Base-by-base conservation (phyloP, 164 flowering plant genomes). In the Kingdonia uniflora region DNA sequence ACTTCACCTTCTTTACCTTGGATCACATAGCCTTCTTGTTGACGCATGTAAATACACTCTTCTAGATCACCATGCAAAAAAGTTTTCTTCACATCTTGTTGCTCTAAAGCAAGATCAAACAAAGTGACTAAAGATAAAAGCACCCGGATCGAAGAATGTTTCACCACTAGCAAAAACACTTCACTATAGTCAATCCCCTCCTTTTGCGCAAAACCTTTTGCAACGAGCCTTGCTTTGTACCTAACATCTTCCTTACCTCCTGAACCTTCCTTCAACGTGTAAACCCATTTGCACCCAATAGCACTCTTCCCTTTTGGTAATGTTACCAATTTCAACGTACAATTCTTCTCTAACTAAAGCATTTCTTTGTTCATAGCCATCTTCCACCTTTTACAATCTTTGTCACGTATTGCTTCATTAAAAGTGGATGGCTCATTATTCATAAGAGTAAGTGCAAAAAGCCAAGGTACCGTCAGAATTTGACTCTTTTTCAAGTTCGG, bases 351-450 rank as follows among this genome's bases (percentile, higher is more conserved):
- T 11, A 47, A 6, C 20, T 25, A 47, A 11, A 20, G 51, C 26
- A 21, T 47, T n/a, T 47, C 51, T n/a, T 47, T 26, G 22, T 22
- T n/a, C 51, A 21, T 47, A 47, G 51, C 51, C 23, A 20, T 47
- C 51, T 47, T 20, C 51, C 29, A 47, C n/a, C n/a, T n/a, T n/a
- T n/a, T n/a, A n/a, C n/a, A n/a, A n/a, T n/a, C n/a, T n/a, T n/a
- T n/a, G n/a, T n/a, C n/a, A n/a, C n/a, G n/a, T n/a, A n/a, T n/a
- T n/a, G n/a, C n/a, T n/a, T n/a, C n/a, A n/a, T n/a, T n/a, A n/a
- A n/a, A n/a, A n/a, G n/a, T n/a, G n/a, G n/a, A n/a, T n/a, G n/a
- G n/a, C n/a, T n/a, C n/a, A n/a, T n/a, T n/a, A n/a, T n/a, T n/a
- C n/a, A n/a, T n/a, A n/a, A n/a, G n/a, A n/a, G n/a, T n/a, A n/a